Evolutionary conservation across 345 rosid species (phyloP).

Genomic region (Brassica carinata): DNA sequence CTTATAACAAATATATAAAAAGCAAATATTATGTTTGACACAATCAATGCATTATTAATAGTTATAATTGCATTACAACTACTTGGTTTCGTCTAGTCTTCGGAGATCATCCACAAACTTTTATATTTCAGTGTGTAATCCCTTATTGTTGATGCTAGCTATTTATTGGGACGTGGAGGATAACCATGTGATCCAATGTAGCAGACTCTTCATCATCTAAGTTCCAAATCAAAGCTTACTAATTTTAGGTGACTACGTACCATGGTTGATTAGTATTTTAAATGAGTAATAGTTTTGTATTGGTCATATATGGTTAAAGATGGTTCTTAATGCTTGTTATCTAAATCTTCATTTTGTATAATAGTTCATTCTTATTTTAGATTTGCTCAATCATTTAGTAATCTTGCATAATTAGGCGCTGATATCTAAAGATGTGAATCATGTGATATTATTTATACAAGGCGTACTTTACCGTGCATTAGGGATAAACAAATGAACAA

Average conservation of each 20-base stretch:
- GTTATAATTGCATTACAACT: not conserved
- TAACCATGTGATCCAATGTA: not conserved
- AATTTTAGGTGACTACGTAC: not conserved
- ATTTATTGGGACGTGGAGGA: not conserved
- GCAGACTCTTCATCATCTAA: not conserved
- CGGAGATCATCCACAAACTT: too few relatives aligned
- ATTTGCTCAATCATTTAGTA: not conserved
- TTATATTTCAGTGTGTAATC: too few relatives aligned
- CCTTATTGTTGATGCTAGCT: not conserved
- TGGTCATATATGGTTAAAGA: not conserved
- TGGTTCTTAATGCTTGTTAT: not conserved
- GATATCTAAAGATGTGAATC: not conserved
- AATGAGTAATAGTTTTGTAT: not conserved
- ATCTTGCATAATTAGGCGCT: not conserved
- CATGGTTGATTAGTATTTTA: not conserved
- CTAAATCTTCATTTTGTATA: not conserved
- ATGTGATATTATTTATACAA: not conserved
- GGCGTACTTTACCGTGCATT: not conserved
- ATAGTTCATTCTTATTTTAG: not conserved
- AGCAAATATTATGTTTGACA: not conserved
- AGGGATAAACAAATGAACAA: not conserved
- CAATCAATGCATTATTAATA: not conserved
- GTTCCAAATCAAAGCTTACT: not conserved
- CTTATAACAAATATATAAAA: not conserved
- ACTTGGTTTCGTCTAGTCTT: not conserved